Evolutionary conservation across 2,329 filamentous ascomycete genomes (phyloP).

Genomic region (Trichoderma atroviride): DNA sequence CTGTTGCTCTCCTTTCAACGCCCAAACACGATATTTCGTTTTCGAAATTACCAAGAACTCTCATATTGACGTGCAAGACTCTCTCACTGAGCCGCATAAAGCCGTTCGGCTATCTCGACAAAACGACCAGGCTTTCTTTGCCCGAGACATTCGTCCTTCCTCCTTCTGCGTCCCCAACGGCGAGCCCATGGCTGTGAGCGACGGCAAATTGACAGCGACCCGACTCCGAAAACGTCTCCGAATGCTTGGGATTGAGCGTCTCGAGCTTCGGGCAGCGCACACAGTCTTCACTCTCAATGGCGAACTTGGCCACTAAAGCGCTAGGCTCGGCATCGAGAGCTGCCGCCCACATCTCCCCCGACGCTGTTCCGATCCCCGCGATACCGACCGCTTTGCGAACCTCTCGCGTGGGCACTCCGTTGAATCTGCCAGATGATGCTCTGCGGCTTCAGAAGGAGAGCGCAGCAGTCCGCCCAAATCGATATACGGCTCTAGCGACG

Average conservation of each 20-base stretch:
- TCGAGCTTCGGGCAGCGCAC: slow-evolving; percentile 22
- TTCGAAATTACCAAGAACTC: background rate
- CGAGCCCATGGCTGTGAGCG: slow-evolving; percentile 28
- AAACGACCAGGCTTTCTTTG: background rate
- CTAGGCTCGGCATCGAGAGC: slow-evolving; percentile 31
- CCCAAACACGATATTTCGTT: background rate
- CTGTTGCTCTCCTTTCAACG: too few species aligned
- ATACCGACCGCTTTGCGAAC: slow-evolving; percentile 21
- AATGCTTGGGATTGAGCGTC: slow-evolving; percentile 22
- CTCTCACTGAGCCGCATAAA: background rate
- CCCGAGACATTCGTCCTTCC: background rate
- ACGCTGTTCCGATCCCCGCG: slow-evolving; percentile 20
- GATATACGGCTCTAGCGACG: slow-evolving; percentile 5
- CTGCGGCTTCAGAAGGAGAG: background rate
- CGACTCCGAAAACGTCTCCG: slow-evolving; percentile 26
- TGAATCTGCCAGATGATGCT: background rate
- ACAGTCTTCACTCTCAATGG: slow-evolving; percentile 32
- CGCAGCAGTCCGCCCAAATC: background rate
- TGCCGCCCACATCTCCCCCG: slow-evolving; percentile 28
- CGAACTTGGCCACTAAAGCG: slow-evolving; percentile 30
- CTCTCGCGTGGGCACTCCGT: background rate
- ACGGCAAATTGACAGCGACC: slow-evolving; percentile 15
- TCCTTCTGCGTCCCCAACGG: slow-evolving; percentile 18
- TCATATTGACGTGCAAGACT: background rate
- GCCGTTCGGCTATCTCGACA: background rate